Base-by-base conservation (phyloP, 2,329 filamentous ascomycete species). In the Malbranchea cinnamomea region DNA sequence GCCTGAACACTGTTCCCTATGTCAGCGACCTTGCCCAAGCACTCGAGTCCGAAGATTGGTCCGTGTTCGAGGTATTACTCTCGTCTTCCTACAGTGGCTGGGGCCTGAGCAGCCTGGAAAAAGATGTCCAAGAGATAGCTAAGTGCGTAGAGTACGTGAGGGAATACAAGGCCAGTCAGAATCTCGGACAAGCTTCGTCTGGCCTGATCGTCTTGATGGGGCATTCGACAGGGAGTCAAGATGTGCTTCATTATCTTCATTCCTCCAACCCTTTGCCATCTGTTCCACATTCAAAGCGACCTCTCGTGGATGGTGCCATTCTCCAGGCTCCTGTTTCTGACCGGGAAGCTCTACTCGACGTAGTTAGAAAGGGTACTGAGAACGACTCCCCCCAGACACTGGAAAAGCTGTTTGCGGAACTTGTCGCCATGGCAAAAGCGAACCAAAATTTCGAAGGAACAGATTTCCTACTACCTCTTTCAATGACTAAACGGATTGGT, bases 271-370 rank as follows among this genome's bases (percentile, higher is more conserved):
- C 54, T 5, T 28, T 50, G 36, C 42, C 46, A 19, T 42, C 43
- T 4, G 40, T 50, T 9, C 27, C 43, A 19, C 38, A 56, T 25
- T 36, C 54, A 4, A 52, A 54, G 23, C 56, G 68, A 8, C 67
- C 70, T 0, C 57, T 34, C 0, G 56, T 92, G 2, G 71, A 89
- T 36, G 84, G 78, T 20, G 74, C 74, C 28, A 77, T 93, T 25
- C 57, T 93, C 32, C 84, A 92, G 50, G 82, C 77, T 0, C 74
- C 80, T 0, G 74, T 85, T 3, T 81, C 73, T 2, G 83, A 93
- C 50, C 66, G 82, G 17, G 77, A 91, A 48, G 46, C 56, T 3
- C 46, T 65, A 5, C 54, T 71, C 28, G 49, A 42, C 12, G 33
- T 33, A 13, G 31, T 50, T 4, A 40, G 45, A n/a, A 28, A 33